These are phyloP conservation scores for Stephanodiscus triporus DNA, from an alignment of 108 stramenopile genomes.

Conservation along the genomic window DNA sequence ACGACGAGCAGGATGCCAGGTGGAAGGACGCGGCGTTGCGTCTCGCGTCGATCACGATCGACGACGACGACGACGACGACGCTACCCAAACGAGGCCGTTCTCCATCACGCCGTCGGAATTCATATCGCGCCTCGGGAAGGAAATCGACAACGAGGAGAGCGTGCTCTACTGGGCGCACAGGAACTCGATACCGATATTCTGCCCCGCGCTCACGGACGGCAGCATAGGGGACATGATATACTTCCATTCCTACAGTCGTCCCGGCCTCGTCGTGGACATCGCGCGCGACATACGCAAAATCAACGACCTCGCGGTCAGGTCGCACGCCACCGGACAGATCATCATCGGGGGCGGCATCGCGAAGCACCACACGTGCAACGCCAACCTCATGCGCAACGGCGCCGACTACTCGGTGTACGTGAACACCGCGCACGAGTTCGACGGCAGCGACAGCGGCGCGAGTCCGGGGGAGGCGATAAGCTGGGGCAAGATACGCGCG, in stretches of 20 bases:
- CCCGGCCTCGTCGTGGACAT: slow-evolving; percentile 96
- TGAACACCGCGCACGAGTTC: slow-evolving; percentile 98
- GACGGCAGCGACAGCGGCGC: slow-evolving; percentile 99
- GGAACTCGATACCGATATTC: slow-evolving; percentile 98
- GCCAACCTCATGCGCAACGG: slow-evolving; percentile 99
- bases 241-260: slow-evolving; percentile 99
- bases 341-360: slow-evolving; percentile 97
- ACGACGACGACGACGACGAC: slow-evolving; percentile 24
- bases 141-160: slow-evolving; percentile 95
- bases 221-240: slow-evolving; percentile 98
- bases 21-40: slow-evolving; percentile 56
- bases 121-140: slow-evolving; percentile 94
- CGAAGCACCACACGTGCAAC: slow-evolving; percentile 99
- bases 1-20: slow-evolving; percentile 93
- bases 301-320: slow-evolving; percentile 95
- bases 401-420: slow-evolving; percentile 98
- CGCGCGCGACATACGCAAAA: slow-evolving; percentile 90
- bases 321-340: slow-evolving; percentile 96
- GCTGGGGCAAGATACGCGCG: slow-evolving; percentile 98
- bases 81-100: slow-evolving; percentile 44
- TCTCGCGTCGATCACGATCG: slow-evolving; percentile 16
- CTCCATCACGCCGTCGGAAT: slow-evolving; percentile 92
- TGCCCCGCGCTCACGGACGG: slow-evolving; percentile 99
- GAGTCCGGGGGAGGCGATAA: slow-evolving; percentile 96
- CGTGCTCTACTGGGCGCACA: slow-evolving; percentile 97